These are phyloP conservation scores for Diatrype stigma DNA, from an alignment of 2,329 filamentous ascomycete species.

Conservation along the genomic window DNA sequence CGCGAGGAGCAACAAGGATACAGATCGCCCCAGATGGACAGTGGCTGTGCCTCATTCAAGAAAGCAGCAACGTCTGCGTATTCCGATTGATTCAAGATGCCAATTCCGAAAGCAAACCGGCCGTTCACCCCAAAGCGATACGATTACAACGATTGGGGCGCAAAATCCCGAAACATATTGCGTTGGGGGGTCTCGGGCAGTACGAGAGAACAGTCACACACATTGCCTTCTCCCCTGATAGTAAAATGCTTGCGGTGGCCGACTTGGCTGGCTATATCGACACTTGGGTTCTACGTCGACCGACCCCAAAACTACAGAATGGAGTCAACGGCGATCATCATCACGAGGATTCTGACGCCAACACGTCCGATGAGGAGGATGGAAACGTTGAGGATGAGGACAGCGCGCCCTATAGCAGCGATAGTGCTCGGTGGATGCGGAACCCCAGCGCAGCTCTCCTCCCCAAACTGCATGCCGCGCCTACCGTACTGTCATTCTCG, in stretches of 20 bases:
- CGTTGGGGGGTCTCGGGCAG: slow-evolving; percentile 63
- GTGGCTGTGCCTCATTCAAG: slow-evolving; percentile 64
- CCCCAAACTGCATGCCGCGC: slow-evolving; percentile 61
- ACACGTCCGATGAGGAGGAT: slow-evolving; percentile 34
- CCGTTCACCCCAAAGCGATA: slow-evolving; percentile 39
- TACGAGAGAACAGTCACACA: slow-evolving; percentile 77
- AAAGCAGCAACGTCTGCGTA: slow-evolving; percentile 55
- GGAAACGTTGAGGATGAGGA: slow-evolving; percentile 39
- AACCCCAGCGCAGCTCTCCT: slow-evolving; percentile 68
- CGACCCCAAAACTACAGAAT: slow-evolving; percentile 35
- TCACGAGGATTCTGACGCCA: slow-evolving; percentile 33
- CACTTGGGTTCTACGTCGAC: slow-evolving; percentile 70
- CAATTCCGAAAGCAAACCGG: slow-evolving; percentile 30
- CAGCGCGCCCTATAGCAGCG: slow-evolving; percentile 18
- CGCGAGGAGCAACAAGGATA: slow-evolving; percentile 64
- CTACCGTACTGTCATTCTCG: slow-evolving; percentile 66
- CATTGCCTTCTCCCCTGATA: slow-evolving; percentile 74
- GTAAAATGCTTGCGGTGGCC: slow-evolving; percentile 70
- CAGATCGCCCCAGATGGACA: slow-evolving; percentile 65
- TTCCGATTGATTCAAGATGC: slow-evolving; percentile 38
- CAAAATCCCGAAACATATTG: slow-evolving; percentile 48
- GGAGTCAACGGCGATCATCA: slow-evolving; percentile 26
- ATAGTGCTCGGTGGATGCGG: slow-evolving; percentile 66
- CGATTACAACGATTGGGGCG: slow-evolving; percentile 51
- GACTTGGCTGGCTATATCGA: slow-evolving; percentile 85